Evolutionary conservation across 805 yeast genomes (phyloP), one percentile per base, ranked within the genome.

Genomic region (Kazachstania kunashirensis): DNA sequence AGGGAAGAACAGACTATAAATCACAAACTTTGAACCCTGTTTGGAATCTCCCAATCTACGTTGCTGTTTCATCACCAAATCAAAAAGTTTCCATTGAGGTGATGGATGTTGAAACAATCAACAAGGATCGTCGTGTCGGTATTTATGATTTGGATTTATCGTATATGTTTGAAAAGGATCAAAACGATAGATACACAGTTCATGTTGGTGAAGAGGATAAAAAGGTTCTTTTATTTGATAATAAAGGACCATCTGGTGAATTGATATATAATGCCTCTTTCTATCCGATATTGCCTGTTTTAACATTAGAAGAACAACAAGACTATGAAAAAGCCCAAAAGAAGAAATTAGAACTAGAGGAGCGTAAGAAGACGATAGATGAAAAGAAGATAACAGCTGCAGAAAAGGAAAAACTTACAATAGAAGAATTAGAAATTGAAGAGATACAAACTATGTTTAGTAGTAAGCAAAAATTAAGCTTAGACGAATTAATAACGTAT

Each of bases 121-220:
- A 80, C n/a, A 73, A 76, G 29, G 98, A 92, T 60, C 76, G 96
- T 50, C 74, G 94, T 4, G 70, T 92, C 33, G 99, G 99, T 36
- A 71, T 79, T 2, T 79, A 84, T 62, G 79, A 78, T 49, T 62
- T 92, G 15, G 73, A 75, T 49, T 65, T 84, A 43, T 66, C 68
- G 37, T 84, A 78, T 19, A 63, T 84, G 48, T 75, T 89, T 53
- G 71, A 73, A 43, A 78, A 73, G 53, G 67, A 67, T 40, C 62
- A 61, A 15, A 66, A 80, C 42, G 95, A 83, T 37, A 65, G 68
- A 40, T 77, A 77, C 45, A 59, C 73, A 38, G 82, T 77, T 49
- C 63, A 72, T 39, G 61, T 71, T 28, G 78, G 77, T 44, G 65
- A 70, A 8, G 73, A 74, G 37, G 62, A 70, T 42, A 72, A 79